phyloP scores from a whole-genome alignment of 2,329 filamentous ascomycete genomes.

The Colletotrichum eremochloae region DNA sequence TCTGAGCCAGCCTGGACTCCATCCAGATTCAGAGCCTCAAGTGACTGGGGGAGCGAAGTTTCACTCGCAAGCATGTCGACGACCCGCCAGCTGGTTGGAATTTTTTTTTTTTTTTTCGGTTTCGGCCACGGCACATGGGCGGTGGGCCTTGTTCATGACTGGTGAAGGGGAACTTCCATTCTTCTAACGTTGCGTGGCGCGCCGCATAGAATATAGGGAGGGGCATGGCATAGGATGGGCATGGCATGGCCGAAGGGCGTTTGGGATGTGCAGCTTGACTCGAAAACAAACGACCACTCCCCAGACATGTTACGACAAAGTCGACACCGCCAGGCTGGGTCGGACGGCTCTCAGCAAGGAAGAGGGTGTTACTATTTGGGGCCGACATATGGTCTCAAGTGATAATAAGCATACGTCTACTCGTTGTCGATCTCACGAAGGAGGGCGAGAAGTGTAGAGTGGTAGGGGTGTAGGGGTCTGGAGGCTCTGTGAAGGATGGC shows the following conservation, averaged over 20 bases:
- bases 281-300: slow-evolving; percentile 27
- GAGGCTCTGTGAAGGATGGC: not conserved
- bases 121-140: slow-evolving; percentile 39
- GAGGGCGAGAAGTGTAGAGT: slow-evolving; percentile 12
- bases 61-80: slow-evolving; percentile 29
- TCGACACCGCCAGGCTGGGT: slow-evolving; percentile 36
- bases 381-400: slow-evolving; percentile 36
- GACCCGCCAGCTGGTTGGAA: slow-evolving; percentile 26
- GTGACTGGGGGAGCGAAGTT: not conserved
- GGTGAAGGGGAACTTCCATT: slow-evolving; percentile 13
- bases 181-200: slow-evolving; percentile 6
- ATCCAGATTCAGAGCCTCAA: slow-evolving; percentile 28
- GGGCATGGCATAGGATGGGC: slow-evolving; percentile 22
- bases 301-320: slow-evolving; percentile 21
- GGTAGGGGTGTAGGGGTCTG: not conserved
- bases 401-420: slow-evolving; percentile 38
- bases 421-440: slow-evolving; percentile 33
- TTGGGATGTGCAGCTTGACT: slow-evolving; percentile 29
- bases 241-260: slow-evolving; percentile 15
- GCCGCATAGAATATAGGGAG: slow-evolving; percentile 22
- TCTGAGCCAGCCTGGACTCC: slow-evolving; percentile 15
- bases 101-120: slow-evolving; percentile 34
- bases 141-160: slow-evolving; percentile 40
- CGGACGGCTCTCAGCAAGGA: slow-evolving; percentile 35
- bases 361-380: slow-evolving; percentile 39